Conservation (phyloP, 2,329 filamentous ascomycete species). For the Cladophialophora carrionii region DNA sequence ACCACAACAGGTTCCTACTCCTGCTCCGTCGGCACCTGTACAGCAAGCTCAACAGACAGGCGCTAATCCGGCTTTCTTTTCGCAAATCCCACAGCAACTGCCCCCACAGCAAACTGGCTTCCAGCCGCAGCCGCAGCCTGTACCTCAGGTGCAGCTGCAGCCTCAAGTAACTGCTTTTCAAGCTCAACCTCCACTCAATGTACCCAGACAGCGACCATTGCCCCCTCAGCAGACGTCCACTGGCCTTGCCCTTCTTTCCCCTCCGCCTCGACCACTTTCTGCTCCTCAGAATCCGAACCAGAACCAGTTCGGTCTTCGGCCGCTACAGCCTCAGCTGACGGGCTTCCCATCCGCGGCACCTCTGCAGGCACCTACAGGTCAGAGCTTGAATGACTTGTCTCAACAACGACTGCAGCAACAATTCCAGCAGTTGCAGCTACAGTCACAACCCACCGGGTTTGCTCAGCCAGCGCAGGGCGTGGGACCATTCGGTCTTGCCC, state of each 20-base stretch:
- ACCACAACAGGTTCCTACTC: constrained; percentile 35
- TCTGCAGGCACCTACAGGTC: constrained; percentile 71
- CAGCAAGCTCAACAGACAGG: constrained; percentile 47
- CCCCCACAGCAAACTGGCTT: not conserved
- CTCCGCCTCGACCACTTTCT: constrained; percentile 81
- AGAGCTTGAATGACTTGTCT: constrained; percentile 73
- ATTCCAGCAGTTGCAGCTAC: constrained; percentile 52
- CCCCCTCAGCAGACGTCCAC: constrained; percentile 63
- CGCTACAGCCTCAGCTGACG: constrained; percentile 82
- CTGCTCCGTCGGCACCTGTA: constrained; percentile 40
- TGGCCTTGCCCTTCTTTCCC: constrained; percentile 68
- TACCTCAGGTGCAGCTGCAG: constrained; percentile 33
- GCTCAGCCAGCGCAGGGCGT: constrained; percentile 42
- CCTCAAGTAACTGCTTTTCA: constrained; percentile 38
- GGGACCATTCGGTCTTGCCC: constrained; percentile 48
- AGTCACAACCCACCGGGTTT: constrained; percentile 69
- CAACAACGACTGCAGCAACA: constrained; percentile 68
- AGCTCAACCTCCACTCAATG: constrained; percentile 39
- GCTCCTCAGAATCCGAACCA: constrained; percentile 77
- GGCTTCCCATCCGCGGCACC: constrained; percentile 62
- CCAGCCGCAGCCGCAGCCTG: constrained; percentile 38
- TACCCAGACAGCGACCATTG: constrained; percentile 68
- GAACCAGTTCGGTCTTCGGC: constrained; percentile 71
- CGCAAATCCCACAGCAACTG: constrained; percentile 50
- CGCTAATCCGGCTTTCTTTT: constrained; percentile 55